Conservation (phyloP, 768 basidiomycete genomes). For the Mycena venus region DNA sequence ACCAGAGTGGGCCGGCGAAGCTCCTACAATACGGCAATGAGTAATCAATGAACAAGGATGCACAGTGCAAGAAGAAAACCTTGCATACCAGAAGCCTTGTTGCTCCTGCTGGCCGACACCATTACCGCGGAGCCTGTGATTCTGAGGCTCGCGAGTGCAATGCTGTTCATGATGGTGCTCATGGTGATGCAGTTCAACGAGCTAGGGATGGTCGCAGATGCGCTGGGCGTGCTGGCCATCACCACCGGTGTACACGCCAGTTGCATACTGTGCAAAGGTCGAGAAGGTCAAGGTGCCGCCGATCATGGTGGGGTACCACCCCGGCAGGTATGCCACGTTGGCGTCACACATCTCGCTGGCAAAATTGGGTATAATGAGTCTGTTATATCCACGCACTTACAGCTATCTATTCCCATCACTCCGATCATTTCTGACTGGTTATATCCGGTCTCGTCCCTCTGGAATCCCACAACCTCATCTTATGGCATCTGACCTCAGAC, state of each 20-base stretch:
- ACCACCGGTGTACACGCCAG: constrained; percentile 50
- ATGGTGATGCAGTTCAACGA: constrained; percentile 58
- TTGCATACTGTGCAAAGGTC: constrained; percentile 58
- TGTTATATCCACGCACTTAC: too few relatives aligned
- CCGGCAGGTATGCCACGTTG: constrained; percentile 61
- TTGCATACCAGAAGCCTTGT: background rate
- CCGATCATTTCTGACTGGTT: too few relatives aligned
- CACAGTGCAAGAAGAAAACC: background rate
- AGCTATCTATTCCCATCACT: too few relatives aligned
- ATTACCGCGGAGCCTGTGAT: background rate
- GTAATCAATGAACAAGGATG: background rate
- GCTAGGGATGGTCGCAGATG: constrained; percentile 50
- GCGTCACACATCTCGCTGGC: constrained; percentile 59
- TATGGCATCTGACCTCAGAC: too few relatives aligned
- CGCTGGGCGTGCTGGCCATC: constrained; percentile 49
- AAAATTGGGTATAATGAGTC: too few relatives aligned
- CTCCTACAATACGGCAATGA: background rate
- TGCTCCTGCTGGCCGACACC: background rate
- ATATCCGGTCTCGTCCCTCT: too few relatives aligned
- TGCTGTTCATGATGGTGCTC: constrained; percentile 53
- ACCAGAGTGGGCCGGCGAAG: background rate
- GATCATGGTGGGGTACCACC: constrained; percentile 58
- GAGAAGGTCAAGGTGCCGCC: constrained; percentile 54
- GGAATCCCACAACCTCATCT: too few relatives aligned
- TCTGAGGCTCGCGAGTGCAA: constrained; percentile 41